Evolutionary conservation across 2,329 filamentous ascomycete species (phyloP), one percentile per base, ranked within the genome.

Genomic region (Drechslerella dactyloides): DNA sequence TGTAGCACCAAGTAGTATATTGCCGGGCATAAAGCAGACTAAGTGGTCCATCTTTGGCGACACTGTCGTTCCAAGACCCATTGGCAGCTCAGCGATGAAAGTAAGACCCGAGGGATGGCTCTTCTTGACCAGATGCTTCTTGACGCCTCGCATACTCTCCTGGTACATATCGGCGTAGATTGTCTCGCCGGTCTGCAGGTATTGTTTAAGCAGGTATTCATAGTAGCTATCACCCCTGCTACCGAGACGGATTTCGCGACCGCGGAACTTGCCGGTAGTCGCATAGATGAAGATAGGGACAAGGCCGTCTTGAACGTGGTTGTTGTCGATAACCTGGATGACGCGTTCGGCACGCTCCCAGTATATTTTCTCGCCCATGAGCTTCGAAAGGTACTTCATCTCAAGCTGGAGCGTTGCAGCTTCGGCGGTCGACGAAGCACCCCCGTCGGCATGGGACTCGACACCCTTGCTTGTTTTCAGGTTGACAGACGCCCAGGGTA

Each of bases 211-310:
- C 56, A 99, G 86, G 79, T 99, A 99, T 81, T 99, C 85, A 81
- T 99, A 99, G 81, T 97, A 99, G 53, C 93, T 97, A 82, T 99
- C 94, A 51, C 94, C 94, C 73, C 94, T 87, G 79, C 91, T 97
- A 42, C 94, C 94, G 21, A 97, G 84, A 17, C 94, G 90, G 77
- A 99, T 93, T 78, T 97, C 96, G 19, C 87, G 81, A 19, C 91
- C 91, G 56, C 86, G 85, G 81, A 97, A 99, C 59, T 86, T 82
- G 64, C 94, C 94, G 11, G 83, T 87, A 27, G 87, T 85, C 2
- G 94, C 87, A 78, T 91, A 88, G 75, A 99, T 89, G 80, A 89
- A 97, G 77, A 97, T 97, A 35, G 93, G 94, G 2, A 97, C 84
- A 17, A 99, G 85, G 0, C 93, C 93, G 77, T 93, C 93, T 78